phyloP scores from a whole-genome alignment of 768 basidiomycete genomes.

The Steccherinum ochraceum region DNA sequence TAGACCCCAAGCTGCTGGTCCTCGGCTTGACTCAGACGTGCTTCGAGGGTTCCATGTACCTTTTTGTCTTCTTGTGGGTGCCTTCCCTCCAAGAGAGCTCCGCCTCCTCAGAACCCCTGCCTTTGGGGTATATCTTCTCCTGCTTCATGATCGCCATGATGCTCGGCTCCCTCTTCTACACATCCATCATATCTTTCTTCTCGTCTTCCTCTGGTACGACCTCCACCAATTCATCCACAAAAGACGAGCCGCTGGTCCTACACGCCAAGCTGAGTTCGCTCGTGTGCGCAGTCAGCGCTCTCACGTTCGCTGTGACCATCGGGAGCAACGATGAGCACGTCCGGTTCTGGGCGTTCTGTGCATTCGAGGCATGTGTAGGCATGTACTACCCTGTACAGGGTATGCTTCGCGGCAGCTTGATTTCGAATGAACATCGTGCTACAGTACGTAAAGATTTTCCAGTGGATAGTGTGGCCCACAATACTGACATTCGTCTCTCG shows the following conservation, averaged over 20 bases:
- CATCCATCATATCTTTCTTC: conserved; percentile 30
- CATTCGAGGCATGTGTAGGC: conserved; percentile 72
- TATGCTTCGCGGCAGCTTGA: conserved; percentile 59
- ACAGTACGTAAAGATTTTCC: too few species aligned
- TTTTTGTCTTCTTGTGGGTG: conserved; percentile 82
- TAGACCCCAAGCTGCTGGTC: conserved; percentile 58
- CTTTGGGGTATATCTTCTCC: conserved; percentile 76
- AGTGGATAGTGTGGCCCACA: conserved; percentile 20
- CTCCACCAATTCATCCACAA: conserved; percentile 3
- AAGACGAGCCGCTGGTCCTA: conserved; percentile 42
- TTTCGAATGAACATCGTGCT: conserved; percentile 67
- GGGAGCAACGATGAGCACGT: conserved; percentile 35
- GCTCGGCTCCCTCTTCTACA: conserved; percentile 70
- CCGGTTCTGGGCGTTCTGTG: conserved; percentile 70
- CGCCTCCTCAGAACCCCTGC: conserved; percentile 35
- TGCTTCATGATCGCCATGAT: conserved; percentile 81
- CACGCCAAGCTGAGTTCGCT: conserved; percentile 64
- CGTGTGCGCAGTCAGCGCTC: conserved; percentile 52
- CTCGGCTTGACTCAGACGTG: conserved; percentile 73
- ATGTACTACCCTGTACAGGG: conserved; percentile 79
- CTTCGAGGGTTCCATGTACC: conserved; percentile 82
- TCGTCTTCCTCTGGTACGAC: conserved; percentile 12
- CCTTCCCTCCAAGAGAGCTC: conserved; percentile 64
- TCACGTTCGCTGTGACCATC: conserved; percentile 49
- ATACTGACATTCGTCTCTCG: neutral